Conservation (phyloP, 805 yeast species). For the Vanderwaltozyma polyspora region DNA sequence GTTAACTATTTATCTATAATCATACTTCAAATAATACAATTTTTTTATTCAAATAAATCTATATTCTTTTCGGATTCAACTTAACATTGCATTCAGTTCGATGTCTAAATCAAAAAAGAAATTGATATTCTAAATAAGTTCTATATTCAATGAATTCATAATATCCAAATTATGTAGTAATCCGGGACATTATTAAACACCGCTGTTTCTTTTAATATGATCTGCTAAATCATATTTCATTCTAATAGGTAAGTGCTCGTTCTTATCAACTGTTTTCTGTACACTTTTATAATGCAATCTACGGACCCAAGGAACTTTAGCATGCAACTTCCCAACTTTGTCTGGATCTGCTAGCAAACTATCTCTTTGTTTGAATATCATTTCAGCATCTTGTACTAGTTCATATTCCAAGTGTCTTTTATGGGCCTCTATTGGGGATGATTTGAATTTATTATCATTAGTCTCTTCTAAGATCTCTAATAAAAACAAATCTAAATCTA, state of each 20-base stretch:
- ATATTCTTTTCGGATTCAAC: no score
- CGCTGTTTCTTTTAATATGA: no score
- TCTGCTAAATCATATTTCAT: not conserved
- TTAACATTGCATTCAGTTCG: no score
- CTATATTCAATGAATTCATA: no score
- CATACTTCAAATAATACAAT: no score
- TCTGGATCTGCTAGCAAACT: not conserved
- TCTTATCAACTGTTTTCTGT: not conserved
- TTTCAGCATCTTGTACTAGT: constrained; percentile 47
- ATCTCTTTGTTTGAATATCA: constrained; percentile 39
- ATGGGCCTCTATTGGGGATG: constrained; percentile 13
- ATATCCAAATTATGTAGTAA: no score
- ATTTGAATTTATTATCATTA: constrained; percentile 9
- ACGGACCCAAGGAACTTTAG: not conserved
- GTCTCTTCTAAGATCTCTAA: constrained; percentile 14
- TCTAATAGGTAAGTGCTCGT: not conserved
- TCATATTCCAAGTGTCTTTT: constrained; percentile 55
- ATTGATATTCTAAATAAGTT: no score
- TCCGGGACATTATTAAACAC: no score
- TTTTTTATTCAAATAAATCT: no score
- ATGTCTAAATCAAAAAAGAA: no score
- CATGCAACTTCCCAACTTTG: not conserved
- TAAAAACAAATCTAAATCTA: constrained; percentile 7
- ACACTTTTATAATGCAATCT: not conserved
- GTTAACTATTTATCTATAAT: no score